phyloP scores from a whole-genome alignment of 2,329 filamentous ascomycete species.

The Aspergillus glaucus region DNA sequence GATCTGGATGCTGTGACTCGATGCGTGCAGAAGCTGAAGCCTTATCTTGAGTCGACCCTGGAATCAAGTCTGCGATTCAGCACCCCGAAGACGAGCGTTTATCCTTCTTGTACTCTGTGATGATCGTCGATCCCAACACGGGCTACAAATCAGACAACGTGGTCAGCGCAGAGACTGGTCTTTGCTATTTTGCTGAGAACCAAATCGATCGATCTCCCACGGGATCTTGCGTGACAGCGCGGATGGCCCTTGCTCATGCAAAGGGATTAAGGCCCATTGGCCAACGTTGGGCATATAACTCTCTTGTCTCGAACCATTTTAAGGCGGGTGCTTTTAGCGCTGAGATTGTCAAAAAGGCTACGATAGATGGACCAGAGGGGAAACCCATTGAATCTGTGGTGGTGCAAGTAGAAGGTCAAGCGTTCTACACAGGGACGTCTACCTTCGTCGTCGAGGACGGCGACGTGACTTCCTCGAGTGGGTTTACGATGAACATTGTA shows the following conservation, averaged over 20 bases:
- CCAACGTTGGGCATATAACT: constrained; percentile 31
- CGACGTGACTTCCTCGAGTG: constrained; percentile 16
- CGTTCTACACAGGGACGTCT: constrained; percentile 26
- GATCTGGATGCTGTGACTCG: constrained; percentile 28
- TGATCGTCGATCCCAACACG: constrained; percentile 28
- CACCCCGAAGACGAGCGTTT: constrained; percentile 29
- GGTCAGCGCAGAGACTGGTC: constrained; percentile 33
- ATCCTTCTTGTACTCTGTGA: constrained; percentile 37
- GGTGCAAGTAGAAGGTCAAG: constrained; percentile 26
- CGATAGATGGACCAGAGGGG: constrained; percentile 1
- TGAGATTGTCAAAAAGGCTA: constrained; percentile 13
- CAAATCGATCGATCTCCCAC: constrained; percentile 43
- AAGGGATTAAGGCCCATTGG: constrained; percentile 17
- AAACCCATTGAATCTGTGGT: constrained; percentile 10
- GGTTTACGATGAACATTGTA: constrained; percentile 15
- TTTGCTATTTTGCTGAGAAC: constrained; percentile 43
- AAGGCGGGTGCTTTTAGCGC: constrained; percentile 17
- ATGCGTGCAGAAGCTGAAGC: constrained; percentile 11
- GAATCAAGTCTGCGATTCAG: constrained; percentile 16
- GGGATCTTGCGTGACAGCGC: constrained; percentile 33
- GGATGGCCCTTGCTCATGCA: constrained; percentile 31
- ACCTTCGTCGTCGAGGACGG: constrained; percentile 25
- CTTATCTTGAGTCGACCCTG: constrained; percentile 9
- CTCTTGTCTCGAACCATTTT: constrained; percentile 29
- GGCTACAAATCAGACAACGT: constrained; percentile 10